Base-by-base conservation (phyloP, 768 basidiomycete genomes). In the Suillus paluster region DNA sequence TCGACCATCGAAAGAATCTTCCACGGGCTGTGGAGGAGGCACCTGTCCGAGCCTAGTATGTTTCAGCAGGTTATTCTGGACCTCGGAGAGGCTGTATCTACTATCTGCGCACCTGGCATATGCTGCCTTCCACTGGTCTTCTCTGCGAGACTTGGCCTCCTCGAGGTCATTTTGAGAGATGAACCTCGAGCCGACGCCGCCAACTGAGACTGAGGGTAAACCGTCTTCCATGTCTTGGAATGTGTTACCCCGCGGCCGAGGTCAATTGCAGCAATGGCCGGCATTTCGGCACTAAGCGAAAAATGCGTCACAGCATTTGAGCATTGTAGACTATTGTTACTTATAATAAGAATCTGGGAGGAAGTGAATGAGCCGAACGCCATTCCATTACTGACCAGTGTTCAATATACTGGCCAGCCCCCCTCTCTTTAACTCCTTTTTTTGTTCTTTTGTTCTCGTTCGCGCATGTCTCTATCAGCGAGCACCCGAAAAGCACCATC, bases 111-210 rank as follows among this genome's bases (percentile, higher is more conserved):
- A 87, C 91, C 91, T 84, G 46, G 92, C 93, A 75, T 94, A 95
- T 30, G 93, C 93, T 15, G 92, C 93, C 69, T 89, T 92, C 93
- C 93, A 95, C 68, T 93, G 91, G 68, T 92, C 92, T 7, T 95
- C 93, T 64, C 87, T 80, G 34, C 86, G 80, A 8, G 84, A 79
- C 59, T 86, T 90, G 41, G 91, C 91, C 23, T 81, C 78, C 42
- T 94, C 93, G 49, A 95, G 76, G 58, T 95, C 93, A 17, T 82
- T 81, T 74, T 92, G 86, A 46, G 92, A 87, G 64, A 95, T 85
- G 75, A 95, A 95, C 59, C 93, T 88, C 46, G 92, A 91, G 72
- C 92, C 91, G 49, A 94, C 92, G 41, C 82, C 82, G 68, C 86
- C 86, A 10, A 86, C 78, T 10, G 90, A 84, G 60, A 94, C 84